Base-by-base conservation (phyloP, 2,329 filamentous ascomycete genomes). In the Stylonectria norvegica region DNA sequence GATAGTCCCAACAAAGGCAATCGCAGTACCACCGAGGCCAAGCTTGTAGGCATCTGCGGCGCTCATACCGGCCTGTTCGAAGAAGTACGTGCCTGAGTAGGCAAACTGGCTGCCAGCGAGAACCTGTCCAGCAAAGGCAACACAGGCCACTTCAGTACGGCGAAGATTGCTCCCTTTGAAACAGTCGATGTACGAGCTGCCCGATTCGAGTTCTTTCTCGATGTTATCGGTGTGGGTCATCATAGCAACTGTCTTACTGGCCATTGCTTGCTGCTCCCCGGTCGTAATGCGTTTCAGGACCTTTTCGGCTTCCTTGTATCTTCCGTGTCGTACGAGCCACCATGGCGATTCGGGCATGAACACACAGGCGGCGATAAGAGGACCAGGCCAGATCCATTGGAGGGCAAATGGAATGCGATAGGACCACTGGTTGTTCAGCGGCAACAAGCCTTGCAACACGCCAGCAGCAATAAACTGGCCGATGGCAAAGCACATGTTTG, bases 321-420 rank as follows among this genome's bases (percentile, higher is more conserved):
- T 55, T 5, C 62, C 64, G n/a, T 66, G 57, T 5, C 68, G 60
- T n/a, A 71, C 61, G 5, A 68, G 59, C 60, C 64, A 71, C 62
- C 69, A 72, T 1, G 70, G 70, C 4, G 64, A 67, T 19, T 59
- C 53, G 11, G 56, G 57, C 7, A 52, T 65, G 22, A 70, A 63
- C 7, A 58, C 28, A 2, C 67, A 49, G 2, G 54, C 57, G 1
- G 64, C 40, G 4, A 71, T 42, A 4, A 73, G 57, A 8, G 64
- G 57, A 1, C 65, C 52, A 1, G 68, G 66, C 62, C 66, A 73
- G 1, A 60, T 50, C 70, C 70, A 73, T 47, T 73, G 69, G 2
- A 71, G 40, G 0, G 61, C 69, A 38, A 68, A 72, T 0, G 70
- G 70, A 11, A 62, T 68, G 9, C 64, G 60, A 49, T 65, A 73